Percentiles rank a stretch among this genome's conserved stretches.
Evolutionary conservation across 1,284 basidiomycete species (phyloP).

Genomic region (Mycena citricolor): DNA sequence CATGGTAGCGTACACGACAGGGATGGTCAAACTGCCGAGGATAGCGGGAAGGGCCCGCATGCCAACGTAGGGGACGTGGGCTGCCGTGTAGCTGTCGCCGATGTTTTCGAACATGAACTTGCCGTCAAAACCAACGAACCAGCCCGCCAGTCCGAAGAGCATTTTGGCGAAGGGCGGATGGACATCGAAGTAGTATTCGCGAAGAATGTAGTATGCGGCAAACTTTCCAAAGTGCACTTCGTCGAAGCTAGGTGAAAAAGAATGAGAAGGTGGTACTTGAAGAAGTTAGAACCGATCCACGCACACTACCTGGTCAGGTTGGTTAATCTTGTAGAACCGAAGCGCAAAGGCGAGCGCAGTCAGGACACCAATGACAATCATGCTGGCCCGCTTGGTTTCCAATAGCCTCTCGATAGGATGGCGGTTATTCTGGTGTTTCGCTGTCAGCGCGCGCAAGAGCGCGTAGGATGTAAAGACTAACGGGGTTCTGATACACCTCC

Average conservation of each 20-base stretch:
- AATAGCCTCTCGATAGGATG: slow-evolving; percentile 59
- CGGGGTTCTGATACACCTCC: slow-evolving; percentile 44
- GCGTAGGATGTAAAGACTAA: slow-evolving; percentile 28
- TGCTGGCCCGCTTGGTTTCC: slow-evolving; percentile 60
- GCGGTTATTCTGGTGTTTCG: slow-evolving; percentile 42
- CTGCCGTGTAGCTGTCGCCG: slow-evolving; percentile 86
- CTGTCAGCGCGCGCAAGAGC: slow-evolving; percentile 10
- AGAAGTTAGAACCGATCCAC: slow-evolving; percentile 36
- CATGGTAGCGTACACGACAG: slow-evolving; percentile 95
- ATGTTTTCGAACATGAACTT: slow-evolving; percentile 94
- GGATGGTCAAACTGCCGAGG: slow-evolving; percentile 86
- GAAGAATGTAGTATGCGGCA: slow-evolving; percentile 85
- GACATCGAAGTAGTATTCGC: slow-evolving; percentile 99
- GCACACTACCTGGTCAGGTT: slow-evolving; percentile 93
- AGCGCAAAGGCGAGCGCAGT: slow-evolving; percentile 77
- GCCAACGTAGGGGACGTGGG: slow-evolving; percentile 91
- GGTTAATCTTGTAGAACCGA: slow-evolving; percentile 91
- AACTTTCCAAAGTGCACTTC: slow-evolving; percentile 98
- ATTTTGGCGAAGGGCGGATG: slow-evolving; percentile 97
- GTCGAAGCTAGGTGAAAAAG: slow-evolving; percentile 68
- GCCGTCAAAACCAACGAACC: slow-evolving; percentile 96
- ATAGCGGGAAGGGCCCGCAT: slow-evolving; percentile 92
- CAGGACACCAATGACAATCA: slow-evolving; percentile 57
- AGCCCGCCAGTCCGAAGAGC: slow-evolving; percentile 89
- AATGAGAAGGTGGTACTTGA: slow-evolving; percentile 3